Base-by-base conservation (phyloP, 352 stramenopile species). In the Globisporangium okanoganense region DNA sequence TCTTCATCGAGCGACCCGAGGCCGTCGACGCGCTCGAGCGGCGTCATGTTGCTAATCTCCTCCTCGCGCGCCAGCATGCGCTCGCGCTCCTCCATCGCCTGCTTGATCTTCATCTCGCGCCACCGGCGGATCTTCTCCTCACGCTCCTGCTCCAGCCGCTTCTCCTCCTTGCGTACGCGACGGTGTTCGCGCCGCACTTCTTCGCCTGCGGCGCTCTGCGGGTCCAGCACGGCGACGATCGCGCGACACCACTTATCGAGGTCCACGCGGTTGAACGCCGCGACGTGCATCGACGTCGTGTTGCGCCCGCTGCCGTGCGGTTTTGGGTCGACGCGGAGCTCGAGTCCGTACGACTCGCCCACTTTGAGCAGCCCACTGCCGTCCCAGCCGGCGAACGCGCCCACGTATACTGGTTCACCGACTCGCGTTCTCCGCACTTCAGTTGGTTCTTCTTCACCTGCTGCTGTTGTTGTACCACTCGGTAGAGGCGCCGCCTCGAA, bases 191-290 rank as follows among this genome's bases (percentile, higher is more conserved):
- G 64, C 20, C 72, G 70, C 6, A 88, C 75, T 38, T 90, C 81
- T n/a, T 87, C 74, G 0, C 71, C 81, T 0, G 75, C 67, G 3
- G 73, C 79, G 58, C 79, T 88, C 9, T 76, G 65, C 16, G 81
- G 81, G 40, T 94, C 83, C 58, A 94, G 61, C 63, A 90, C 85
- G 0, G 85, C 85, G 74, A 71, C 38, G 45, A 92, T 82, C 1
- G 71, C 83, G 40, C 82, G 81, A 65, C 82, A 91, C 85, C 85
- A 94, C 51, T 90, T 88, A 25, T 93, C 84, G 3, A 92, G 58
- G 64, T 94, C 85, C 41, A 92, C 62, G 47, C 85, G 85, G 70
- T 94, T 94, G 43, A 88, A 87, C 5, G 85, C 83, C 16, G 79
- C 82, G 48, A 94, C 56, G 51, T 76, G 78, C 69, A 93, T 85